phyloP scores from a whole-genome alignment of 2,329 filamentous ascomycete genomes.

The Calycina marina region DNA sequence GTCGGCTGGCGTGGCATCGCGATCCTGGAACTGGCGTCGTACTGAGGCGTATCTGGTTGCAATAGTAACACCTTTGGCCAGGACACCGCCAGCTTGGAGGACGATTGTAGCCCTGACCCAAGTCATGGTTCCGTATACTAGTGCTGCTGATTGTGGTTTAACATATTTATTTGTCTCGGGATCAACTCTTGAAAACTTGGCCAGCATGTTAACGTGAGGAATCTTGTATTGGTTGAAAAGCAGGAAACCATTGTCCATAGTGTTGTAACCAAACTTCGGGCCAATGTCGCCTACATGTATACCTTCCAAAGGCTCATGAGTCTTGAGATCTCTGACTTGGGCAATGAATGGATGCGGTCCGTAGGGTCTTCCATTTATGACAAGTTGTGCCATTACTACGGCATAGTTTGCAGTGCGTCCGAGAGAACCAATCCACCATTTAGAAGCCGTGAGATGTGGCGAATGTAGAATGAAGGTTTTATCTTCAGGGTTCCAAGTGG shows the following conservation, averaged over 20 bases:
- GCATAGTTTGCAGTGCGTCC: conserved; percentile 65
- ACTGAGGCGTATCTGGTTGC: conserved; percentile 62
- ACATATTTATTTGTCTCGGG: conserved; percentile 53
- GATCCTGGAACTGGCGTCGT: conserved; percentile 64
- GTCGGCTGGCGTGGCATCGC: conserved; percentile 40
- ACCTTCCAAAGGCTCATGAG: conserved; percentile 53
- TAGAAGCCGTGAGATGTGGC: conserved; percentile 58
- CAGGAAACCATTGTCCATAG: conserved; percentile 71
- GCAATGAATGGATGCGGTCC: conserved; percentile 70
- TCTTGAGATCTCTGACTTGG: conserved; percentile 56
- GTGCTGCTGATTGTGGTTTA: conserved; percentile 47
- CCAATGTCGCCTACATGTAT: conserved; percentile 69
- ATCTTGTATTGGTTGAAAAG: conserved; percentile 65
- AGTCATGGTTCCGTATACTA: conserved; percentile 64
- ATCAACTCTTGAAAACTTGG: conserved; percentile 55
- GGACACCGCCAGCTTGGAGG: conserved; percentile 53
- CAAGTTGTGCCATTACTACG: conserved; percentile 65
- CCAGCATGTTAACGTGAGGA: conserved; percentile 60
- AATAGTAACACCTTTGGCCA: conserved; percentile 65
- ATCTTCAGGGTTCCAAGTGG: conserved; percentile 55
- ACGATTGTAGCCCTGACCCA: conserved; percentile 64
- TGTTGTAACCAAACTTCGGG: conserved; percentile 67
- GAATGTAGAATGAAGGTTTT: conserved; percentile 65
- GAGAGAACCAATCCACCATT: conserved; percentile 76
- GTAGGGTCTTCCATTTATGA: conserved; percentile 50